These are phyloP conservation scores for Luzula sylvatica DNA, from an alignment of 176 grass and related monocot genomes.

Conservation along the genomic window DNA sequence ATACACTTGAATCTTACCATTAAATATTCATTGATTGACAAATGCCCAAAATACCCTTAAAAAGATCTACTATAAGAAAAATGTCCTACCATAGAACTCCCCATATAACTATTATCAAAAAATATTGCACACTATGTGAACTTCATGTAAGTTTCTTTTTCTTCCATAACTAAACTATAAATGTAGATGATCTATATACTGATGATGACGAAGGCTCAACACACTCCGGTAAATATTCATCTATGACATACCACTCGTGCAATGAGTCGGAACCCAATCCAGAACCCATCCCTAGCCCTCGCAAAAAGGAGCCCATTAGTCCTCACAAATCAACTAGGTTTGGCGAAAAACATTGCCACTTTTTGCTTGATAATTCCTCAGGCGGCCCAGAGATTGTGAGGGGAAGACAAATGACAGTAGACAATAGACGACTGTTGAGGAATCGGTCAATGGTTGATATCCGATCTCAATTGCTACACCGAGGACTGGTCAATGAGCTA, in stretches of 20 bases:
- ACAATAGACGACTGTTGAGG: conserved; percentile 16
- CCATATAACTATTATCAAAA: too few species aligned
- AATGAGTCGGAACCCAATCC: conserved; percentile 1
- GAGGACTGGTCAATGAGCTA: conserved; percentile 67
- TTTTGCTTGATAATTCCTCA: conserved; percentile 11
- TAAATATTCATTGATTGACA: too few species aligned
- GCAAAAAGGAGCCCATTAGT: neutral
- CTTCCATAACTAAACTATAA: conserved; percentile 13
- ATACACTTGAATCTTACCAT: too few species aligned
- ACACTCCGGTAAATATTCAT: conserved; percentile 50
- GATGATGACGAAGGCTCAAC: conserved; percentile 70
- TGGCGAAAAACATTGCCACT: conserved; percentile 24
- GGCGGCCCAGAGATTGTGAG: neutral
- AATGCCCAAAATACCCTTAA: too few species aligned
- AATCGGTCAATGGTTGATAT: conserved; percentile 86
- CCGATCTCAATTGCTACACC: conserved; percentile 69
- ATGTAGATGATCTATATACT: conserved; percentile 38
- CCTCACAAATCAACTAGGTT: conserved; percentile 28
- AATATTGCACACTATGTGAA: too few species aligned
- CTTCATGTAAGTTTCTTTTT: too few species aligned
- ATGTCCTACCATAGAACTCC: too few species aligned
- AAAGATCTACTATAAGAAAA: too few species aligned
- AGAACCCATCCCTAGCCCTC: neutral
- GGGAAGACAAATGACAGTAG: conserved; percentile 19
- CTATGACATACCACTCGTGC: conserved; percentile 35